phyloP scores from a whole-genome alignment of 495 filamentous ascomycete genomes.

The Evansstolkia leycettana region DNA sequence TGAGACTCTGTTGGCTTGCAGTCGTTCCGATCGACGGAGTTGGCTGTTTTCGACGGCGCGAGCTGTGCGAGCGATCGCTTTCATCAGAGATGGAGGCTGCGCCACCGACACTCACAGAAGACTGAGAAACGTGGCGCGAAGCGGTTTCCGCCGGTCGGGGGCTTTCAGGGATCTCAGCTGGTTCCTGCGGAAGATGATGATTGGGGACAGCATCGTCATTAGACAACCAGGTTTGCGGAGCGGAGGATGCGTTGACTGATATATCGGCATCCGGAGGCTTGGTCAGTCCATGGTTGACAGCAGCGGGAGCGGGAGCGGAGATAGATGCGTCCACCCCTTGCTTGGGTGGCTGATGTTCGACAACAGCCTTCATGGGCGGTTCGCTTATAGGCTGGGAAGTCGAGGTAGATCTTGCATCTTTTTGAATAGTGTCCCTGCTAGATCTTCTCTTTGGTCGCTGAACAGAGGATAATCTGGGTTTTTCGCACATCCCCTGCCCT shows the following conservation, averaged over 20 bases:
- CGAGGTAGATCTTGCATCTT: conserved; percentile 13
- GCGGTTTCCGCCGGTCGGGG: not conserved
- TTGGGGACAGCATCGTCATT: conserved; percentile 6
- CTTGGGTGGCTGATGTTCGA: conserved; percentile 10
- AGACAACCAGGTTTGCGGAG: too few species aligned
- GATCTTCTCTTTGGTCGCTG: conserved; percentile 23
- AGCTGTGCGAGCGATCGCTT: conserved; percentile 21
- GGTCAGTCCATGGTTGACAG: too few species aligned
- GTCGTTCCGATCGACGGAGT: conserved; percentile 14
- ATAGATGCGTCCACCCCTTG: conserved; percentile 19
- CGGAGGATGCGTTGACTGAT: too few species aligned
- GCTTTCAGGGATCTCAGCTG: not conserved
- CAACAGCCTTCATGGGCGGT: conserved; percentile 6
- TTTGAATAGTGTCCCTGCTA: conserved; percentile 15
- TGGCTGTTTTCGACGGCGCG: conserved; percentile 15
- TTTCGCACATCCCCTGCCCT: conserved; percentile 23
- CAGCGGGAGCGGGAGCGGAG: conserved; percentile 9
- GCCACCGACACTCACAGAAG: conserved; percentile 3
- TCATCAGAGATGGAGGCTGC: conserved; percentile 22
- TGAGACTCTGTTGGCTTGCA: conserved; percentile 13
- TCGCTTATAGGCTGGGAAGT: conserved; percentile 16
- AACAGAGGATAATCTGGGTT: conserved; percentile 16
- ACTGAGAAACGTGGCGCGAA: conserved; percentile 1
- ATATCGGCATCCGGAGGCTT: conserved; percentile 6
- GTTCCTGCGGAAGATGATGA: not conserved